Conservation (phyloP, 2,329 filamentous ascomycete species). For the Rutstroemia sp. region DNA sequence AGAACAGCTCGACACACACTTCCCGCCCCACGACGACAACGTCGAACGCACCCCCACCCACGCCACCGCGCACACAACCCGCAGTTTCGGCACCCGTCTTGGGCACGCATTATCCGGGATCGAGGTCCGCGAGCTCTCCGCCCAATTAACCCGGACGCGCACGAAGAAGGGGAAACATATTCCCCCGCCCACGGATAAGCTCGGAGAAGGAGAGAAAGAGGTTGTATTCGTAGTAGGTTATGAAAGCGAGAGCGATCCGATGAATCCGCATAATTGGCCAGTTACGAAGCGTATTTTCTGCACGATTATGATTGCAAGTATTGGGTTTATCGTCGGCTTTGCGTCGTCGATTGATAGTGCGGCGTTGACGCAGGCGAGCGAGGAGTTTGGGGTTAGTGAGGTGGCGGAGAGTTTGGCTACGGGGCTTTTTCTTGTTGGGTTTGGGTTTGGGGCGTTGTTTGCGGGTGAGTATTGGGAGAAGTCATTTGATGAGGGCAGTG, state of each 20-base stretch:
- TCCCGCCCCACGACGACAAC: not conserved
- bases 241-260: not conserved
- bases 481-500: too few species aligned
- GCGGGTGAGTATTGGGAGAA: slow-evolving; percentile 24
- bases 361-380: slow-evolving; percentile 37
- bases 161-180: not conserved
- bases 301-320: not conserved
- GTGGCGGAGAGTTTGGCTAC: slow-evolving; percentile 44
- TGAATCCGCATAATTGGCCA: not conserved
- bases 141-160: not conserved
- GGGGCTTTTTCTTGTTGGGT: slow-evolving; percentile 31
- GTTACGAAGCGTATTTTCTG: not conserved
- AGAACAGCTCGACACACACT: not conserved
- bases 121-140: not conserved
- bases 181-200: too few species aligned
- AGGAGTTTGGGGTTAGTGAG: slow-evolving; percentile 40
- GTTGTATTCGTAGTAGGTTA: not conserved
- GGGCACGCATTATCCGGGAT: not conserved
- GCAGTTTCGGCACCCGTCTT: not conserved
- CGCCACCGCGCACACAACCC: not conserved
- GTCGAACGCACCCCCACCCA: not conserved
- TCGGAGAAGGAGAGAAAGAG: not conserved
- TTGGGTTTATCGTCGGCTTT: slow-evolving; percentile 38
- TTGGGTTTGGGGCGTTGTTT: slow-evolving; percentile 30
- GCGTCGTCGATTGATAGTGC: slow-evolving; percentile 47